Conservation (phyloP, 2,329 filamentous ascomycete species). For the Diaporthe citrichinensis region DNA sequence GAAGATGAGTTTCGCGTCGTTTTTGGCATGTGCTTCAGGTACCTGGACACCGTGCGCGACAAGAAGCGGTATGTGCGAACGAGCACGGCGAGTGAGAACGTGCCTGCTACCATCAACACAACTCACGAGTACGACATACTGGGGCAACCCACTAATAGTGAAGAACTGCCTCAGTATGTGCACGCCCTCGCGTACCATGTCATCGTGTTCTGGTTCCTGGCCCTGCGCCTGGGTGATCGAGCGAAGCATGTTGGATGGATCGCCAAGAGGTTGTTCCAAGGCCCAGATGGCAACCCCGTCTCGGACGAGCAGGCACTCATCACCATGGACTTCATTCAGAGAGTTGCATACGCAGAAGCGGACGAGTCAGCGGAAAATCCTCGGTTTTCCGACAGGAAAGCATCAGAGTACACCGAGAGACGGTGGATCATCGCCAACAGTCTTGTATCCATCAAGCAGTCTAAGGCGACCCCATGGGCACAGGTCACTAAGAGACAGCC, state of each 20-base stretch:
- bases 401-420: constrained; percentile 76
- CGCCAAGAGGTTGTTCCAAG: constrained; percentile 85
- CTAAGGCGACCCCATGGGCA: constrained; percentile 75
- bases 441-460: constrained; percentile 81
- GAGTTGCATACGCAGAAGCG: constrained; percentile 86
- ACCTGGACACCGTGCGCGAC: constrained; percentile 89
- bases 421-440: constrained; percentile 82
- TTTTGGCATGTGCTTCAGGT: constrained; percentile 95
- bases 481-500: constrained; percentile 80
- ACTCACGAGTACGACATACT: constrained; percentile 47
- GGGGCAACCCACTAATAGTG: constrained; percentile 59
- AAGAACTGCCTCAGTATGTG: constrained; percentile 92
- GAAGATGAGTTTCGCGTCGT: constrained; percentile 94
- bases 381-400: constrained; percentile 74
- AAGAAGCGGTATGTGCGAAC: constrained; percentile 64
- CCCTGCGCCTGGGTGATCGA: constrained; percentile 86
- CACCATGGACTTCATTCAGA: constrained; percentile 94
- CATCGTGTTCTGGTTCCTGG: constrained; percentile 97
- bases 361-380: constrained; percentile 80
- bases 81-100: constrained; percentile 61
- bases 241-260: constrained; percentile 92
- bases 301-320: constrained; percentile 95
- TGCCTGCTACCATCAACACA: constrained; percentile 47
- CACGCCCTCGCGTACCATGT: constrained; percentile 95
- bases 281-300: constrained; percentile 79